phyloP scores from a whole-genome alignment of 169 alveolate genomes.

The Besnoitia besnoiti region DNA sequence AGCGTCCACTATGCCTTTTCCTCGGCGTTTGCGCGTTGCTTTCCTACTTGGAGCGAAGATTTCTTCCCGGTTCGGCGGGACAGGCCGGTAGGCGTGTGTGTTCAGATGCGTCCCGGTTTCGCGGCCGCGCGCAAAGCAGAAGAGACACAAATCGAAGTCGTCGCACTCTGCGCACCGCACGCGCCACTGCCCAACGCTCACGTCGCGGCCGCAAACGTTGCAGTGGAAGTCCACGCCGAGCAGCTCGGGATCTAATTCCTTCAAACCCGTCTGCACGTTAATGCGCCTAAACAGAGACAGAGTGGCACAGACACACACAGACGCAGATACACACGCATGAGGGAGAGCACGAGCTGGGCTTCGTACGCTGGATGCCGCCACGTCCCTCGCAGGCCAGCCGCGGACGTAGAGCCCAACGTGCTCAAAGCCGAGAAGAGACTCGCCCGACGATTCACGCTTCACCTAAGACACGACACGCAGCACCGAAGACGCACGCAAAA shows the following conservation, averaged over 20 bases:
- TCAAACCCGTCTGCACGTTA: neutral
- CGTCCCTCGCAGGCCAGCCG: no score
- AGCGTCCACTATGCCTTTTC: no score
- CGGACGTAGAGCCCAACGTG: no score
- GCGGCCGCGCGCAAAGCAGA: conserved; percentile 84
- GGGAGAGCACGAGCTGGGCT: no score
- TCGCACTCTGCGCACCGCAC: conserved; percentile 91
- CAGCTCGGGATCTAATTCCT: neutral
- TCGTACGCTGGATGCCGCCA: no score
- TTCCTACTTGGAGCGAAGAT: conserved; percentile 75
- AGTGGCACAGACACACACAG: neutral
- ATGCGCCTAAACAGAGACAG: neutral
- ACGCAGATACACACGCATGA: no score
- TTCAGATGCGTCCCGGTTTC: conserved; percentile 81
- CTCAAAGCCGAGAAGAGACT: no score
- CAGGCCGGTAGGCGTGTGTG: conserved; percentile 84
- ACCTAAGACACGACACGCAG: no score
- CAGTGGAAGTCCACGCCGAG: conserved; percentile 64
- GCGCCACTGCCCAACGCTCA: conserved; percentile 58
- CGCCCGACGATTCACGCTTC: no score
- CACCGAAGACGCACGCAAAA: no score
- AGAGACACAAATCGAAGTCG: conserved; percentile 85
- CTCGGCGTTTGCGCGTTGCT: no score
- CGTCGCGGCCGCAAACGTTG: conserved; percentile 60
- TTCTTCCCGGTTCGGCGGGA: conserved; percentile 84